Evolutionary conservation across 2,329 filamentous ascomycete species (phyloP), one percentile per base, ranked within the genome.

Genomic region (Rasamsonia emersonii): DNA sequence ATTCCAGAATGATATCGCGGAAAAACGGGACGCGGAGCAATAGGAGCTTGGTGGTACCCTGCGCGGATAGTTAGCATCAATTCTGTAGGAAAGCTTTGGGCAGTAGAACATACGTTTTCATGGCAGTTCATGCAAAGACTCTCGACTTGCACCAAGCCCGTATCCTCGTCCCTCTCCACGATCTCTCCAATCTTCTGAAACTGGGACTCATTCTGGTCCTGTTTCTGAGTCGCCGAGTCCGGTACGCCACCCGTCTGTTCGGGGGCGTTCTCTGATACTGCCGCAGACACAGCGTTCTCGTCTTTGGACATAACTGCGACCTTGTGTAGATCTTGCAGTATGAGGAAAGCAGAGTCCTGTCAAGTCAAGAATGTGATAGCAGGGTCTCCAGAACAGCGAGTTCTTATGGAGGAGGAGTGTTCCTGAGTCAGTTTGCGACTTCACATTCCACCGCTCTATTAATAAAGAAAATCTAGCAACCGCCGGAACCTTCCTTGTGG

Each of bases 1-100:
- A 96, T 79, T 95, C 94, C 59, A 98, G 76, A 50, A 98, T 86
- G 42, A 98, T 79, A 60, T 98, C 89, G 65, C 86, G 86, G 70
- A 98, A 98, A 71, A 86, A 96, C 10, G 91, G 91, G 35, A 98
- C 95, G 43, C 78, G 77, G 10, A 93, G 93, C 33, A 98, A 77
- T 25, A 98, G 77, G 14, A 98, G 74, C 37, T 81, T 75, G 9
- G 91, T 98, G 1, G 68, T 75, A 49, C 91, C 91, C 83, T 93
- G 39, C 4, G 21, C 2, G 11, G n/a, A 31, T 23, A n/a, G 9
- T 2, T 23, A 26, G 56, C 35, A 43, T 36, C 28, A 32, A 11
- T 30, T 40, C 30, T 31, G 31, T 13, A 13, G 9, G 18, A 21
- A 24, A 14, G 15, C 8, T 24, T 24, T 20, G 18, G 10, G 9